Evolutionary conservation across 2,329 filamentous ascomycete genomes (phyloP), one percentile per base, ranked within the genome.

Genomic region (Pseudogymnoascus sp.): DNA sequence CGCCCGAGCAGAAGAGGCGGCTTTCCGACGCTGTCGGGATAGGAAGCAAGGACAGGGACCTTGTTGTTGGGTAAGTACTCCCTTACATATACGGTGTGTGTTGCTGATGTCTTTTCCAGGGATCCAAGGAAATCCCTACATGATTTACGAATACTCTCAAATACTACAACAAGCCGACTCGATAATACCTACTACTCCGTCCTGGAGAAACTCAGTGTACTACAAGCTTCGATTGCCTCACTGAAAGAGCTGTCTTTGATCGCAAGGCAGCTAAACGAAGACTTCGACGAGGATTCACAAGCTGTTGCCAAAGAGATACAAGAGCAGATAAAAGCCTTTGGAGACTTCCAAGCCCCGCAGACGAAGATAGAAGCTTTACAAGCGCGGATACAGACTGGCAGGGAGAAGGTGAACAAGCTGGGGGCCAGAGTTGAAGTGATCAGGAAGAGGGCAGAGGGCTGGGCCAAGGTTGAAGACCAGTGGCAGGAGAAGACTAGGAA

Each of bases 121-220:
- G 80, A 79, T 59, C 69, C 87, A 19, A 79, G 78, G 67, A 80
- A 80, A 63, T 80, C 82, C 3, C 75, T 87, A 0, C 71, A 74
- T 23, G 78, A 82, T 60, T 78, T 92, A 10, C 81, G 81, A 68
- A 76, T 80, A 33, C 81, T 86, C 72, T 88, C 88, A 21, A 80
- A 84, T 63, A 76, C 79, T 21, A 84, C 86, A 23, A 89, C 86
- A 15, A 80, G 82, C 65, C 82, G 82, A 35, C 82, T 93, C 44
- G 89, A 93, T 72, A 84, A 88, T 64, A 87, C 87, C 2, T 93
- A 92, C 76, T 89, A 89, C 67, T 83, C 84, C 0, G 82, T 92
- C 9, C 78, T 91, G 31, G 86, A 90, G 71, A 90, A 88, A 71
- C 80, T 89, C 60, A 82, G 81, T 60, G 74, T 80, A 0, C 77